These are phyloP conservation scores for Knoxdaviesia proteae DNA, from an alignment of 2,329 filamentous ascomycete genomes.

Conservation along the genomic window DNA sequence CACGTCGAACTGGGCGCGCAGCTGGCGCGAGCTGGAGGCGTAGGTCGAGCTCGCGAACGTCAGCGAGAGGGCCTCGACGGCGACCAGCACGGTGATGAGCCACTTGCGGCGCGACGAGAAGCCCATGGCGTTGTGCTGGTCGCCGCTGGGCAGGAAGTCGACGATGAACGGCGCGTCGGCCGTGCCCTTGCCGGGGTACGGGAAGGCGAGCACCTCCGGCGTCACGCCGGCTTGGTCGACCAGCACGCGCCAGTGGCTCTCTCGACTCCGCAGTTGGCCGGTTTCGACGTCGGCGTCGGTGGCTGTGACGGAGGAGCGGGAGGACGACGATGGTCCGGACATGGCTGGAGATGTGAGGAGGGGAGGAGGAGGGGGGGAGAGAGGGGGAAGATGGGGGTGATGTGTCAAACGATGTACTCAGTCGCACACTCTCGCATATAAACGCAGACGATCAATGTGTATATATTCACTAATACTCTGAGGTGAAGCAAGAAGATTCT, in stretches of 20 bases:
- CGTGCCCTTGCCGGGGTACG: conserved; percentile 43
- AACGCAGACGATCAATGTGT: no score
- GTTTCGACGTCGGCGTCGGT: conserved; percentile 20
- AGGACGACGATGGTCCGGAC: not conserved
- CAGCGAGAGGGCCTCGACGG: conserved; percentile 46
- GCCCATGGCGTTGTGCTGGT: conserved; percentile 45
- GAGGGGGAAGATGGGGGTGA: not conserved
- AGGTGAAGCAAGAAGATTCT: no score
- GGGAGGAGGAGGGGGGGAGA: no score
- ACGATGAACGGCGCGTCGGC: conserved; percentile 46
- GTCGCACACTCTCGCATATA: no score
- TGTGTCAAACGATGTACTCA: no score
- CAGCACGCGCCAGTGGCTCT: conserved; percentile 30
- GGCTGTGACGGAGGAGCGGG: conserved; percentile 4
- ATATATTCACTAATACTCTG: no score
- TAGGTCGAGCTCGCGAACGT: conserved; percentile 53
- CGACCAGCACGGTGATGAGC: conserved; percentile 36
- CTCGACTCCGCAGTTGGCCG: conserved; percentile 11
- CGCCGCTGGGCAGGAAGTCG: conserved; percentile 38
- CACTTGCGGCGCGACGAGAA: conserved; percentile 40
- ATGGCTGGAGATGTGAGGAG: no score
- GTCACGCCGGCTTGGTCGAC: conserved; percentile 37
- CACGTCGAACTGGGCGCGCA: conserved; percentile 26
- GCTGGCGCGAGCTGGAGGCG: conserved; percentile 31
- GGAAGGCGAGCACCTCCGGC: conserved; percentile 30